A percentile compares a stretch with the other conserved stretches of the same genome.
phyloP scores from a whole-genome alignment of 2,329 filamentous ascomycete species.

The Coniochaeta sp. region DNA sequence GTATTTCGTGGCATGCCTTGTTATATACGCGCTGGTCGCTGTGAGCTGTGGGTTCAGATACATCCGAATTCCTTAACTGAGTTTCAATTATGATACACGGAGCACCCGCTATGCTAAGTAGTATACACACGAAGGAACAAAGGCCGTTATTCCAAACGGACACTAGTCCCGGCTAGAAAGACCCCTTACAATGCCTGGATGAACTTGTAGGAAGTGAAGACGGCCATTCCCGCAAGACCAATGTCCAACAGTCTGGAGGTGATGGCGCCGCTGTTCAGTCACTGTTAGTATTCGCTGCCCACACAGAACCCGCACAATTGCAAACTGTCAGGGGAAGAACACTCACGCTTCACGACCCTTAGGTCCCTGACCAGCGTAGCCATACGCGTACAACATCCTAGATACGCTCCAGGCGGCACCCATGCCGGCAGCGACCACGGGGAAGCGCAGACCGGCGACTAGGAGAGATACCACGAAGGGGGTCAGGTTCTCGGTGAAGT shows the following conservation, averaged over 20 bases:
- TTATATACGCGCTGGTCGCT: too few relatives aligned
- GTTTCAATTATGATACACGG: neutral
- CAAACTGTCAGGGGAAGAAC: neutral
- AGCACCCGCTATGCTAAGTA: neutral
- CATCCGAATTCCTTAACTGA: neutral
- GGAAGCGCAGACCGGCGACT: slow-evolving; percentile 49
- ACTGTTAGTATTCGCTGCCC: neutral
- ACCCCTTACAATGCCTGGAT: neutral
- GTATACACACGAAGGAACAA: neutral
- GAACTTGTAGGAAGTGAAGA: slow-evolving; percentile 1
- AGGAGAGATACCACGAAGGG: slow-evolving; percentile 44
- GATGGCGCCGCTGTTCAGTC: neutral
- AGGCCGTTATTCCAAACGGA: too few relatives aligned
- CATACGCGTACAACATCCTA: slow-evolving; percentile 46
- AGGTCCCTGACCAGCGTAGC: slow-evolving; percentile 43
- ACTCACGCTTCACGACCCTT: slow-evolving; percentile 33
- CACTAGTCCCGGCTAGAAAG: neutral
- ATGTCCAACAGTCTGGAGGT: neutral
- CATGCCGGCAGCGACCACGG: slow-evolving; percentile 37
- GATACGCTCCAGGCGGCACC: slow-evolving; percentile 45
- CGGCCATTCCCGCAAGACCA: slow-evolving; percentile 3
- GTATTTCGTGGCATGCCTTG: too few relatives aligned
- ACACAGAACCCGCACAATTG: neutral
- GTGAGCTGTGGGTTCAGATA: too few relatives aligned
- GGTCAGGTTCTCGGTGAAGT: slow-evolving; percentile 55